Percentiles rank a stretch among this genome's conserved stretches.
These are phyloP conservation scores for Trichoderma sp. DNA, from an alignment of 2,329 filamentous ascomycete species.

Conservation along the genomic window DNA sequence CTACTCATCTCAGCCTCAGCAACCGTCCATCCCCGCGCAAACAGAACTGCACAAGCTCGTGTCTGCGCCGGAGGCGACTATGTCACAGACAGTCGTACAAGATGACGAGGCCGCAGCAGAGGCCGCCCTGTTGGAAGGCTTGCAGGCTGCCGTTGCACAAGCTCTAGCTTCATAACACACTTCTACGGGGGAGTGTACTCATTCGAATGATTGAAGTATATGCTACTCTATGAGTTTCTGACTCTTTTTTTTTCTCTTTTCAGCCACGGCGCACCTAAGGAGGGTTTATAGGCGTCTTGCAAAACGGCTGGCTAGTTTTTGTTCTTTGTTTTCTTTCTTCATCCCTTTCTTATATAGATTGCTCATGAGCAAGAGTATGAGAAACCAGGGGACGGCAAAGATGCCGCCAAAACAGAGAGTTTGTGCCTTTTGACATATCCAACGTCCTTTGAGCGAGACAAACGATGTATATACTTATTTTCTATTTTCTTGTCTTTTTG, in stretches of 20 bases:
- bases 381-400: neutral
- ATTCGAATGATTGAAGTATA: neutral
- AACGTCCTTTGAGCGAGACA: neutral
- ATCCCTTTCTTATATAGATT: neutral
- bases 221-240: neutral
- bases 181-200: neutral
- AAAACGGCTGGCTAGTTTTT: neutral
- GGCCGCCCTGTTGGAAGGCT: conserved; percentile 37
- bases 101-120: conserved; percentile 39
- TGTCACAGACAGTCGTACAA: conserved; percentile 28
- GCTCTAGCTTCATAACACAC: conserved; percentile 24
- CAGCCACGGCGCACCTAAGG: neutral
- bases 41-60: conserved; percentile 21
- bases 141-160: conserved; percentile 39
- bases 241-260: neutral
- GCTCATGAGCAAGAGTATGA: neutral
- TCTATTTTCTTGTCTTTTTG: neutral
- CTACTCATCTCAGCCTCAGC: conserved; percentile 24
- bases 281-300: neutral
- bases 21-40: conserved; percentile 20
- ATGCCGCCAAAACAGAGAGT: neutral
- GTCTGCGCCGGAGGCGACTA: conserved; percentile 28
- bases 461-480: neutral
- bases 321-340: neutral
- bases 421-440: neutral